Evolutionary conservation across 2,329 filamentous ascomycete species (phyloP), one percentile per base, ranked within the genome.

Genomic region (Curvularia spicifera): DNA sequence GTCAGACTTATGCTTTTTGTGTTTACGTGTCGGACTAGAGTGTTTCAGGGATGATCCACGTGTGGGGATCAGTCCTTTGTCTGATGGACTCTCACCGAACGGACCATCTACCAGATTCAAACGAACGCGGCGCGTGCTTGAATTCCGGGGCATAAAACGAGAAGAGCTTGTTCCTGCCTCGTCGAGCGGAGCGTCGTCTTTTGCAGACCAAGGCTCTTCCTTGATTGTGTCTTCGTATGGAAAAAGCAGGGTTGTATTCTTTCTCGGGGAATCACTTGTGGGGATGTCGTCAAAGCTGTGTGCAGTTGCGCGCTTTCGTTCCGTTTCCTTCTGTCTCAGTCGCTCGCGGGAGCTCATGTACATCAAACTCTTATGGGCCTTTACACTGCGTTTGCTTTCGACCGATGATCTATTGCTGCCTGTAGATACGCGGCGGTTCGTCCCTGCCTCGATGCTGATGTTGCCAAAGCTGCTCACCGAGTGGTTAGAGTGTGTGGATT

Each of bases 301-400:
- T 65, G 64, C 78, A 18, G 68, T 82, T n/a, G 78, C 69, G 40
- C 87, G 82, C 68, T 85, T 89, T 65, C 84, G 84, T 62, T 90
- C 87, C 4, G 78, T 78, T 61, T 90, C 87, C 63, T 83, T 87
- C 51, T 87, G 85, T 45, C 84, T 82, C 45, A 91, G 77, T 29
- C 83, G 82, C 73, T 91, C 89, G 70, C 85, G 88, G 45, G 89
- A 91, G 77, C 84, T 87, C 87, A 89, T 91, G 69, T 91, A 90
- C 84, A 88, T 87, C 69, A 91, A 77, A 3, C 87, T 84, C 71
- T 84, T 85, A 60, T 84, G 71, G 48, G 67, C 71, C 51, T 68
- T 75, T 31, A 62, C 58, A 59, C 75, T 76, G 48, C 72, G 59
- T 63, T 74, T 73, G 64, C 72, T 77, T 53, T 76, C 74, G 10